Conservation (phyloP, 257 asterid genomes). For the Eucommia ulmoides region DNA sequence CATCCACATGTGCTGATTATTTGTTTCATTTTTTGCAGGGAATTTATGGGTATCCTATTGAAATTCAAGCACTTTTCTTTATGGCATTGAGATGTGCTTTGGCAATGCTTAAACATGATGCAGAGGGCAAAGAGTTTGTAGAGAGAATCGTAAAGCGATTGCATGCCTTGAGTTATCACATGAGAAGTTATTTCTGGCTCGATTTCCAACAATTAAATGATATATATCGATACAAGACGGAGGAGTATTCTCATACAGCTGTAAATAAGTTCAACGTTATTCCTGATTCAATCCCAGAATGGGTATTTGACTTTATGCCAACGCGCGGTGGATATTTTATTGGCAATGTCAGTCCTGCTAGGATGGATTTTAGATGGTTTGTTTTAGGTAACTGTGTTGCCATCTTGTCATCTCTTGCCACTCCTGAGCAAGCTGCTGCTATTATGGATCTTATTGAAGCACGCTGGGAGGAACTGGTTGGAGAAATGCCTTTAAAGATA, state of each 20-base stretch:
- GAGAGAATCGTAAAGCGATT: slow-evolving; percentile 64
- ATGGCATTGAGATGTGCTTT: slow-evolving; percentile 63
- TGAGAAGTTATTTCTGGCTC: slow-evolving; percentile 72
- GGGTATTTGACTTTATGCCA: slow-evolving; percentile 77
- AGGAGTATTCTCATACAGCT: slow-evolving; percentile 75
- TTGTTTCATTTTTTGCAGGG: slow-evolving; percentile 36
- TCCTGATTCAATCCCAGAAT: slow-evolving; percentile 70
- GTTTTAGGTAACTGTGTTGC: slow-evolving; percentile 65
- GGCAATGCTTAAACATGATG: slow-evolving; percentile 49
- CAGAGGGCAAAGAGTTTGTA: slow-evolving; percentile 49
- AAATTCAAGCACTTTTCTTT: slow-evolving; percentile 71
- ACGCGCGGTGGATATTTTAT: slow-evolving; percentile 59
- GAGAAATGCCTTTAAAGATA: slow-evolving; percentile 66
- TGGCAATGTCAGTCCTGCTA: slow-evolving; percentile 72
- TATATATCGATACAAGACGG: slow-evolving; percentile 63
- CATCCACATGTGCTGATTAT: background rate
- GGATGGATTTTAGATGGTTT: slow-evolving; percentile 80
- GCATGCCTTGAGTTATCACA: slow-evolving; percentile 66
- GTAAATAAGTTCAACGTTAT: slow-evolving; percentile 66
- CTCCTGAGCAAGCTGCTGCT: slow-evolving; percentile 61
- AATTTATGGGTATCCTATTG: slow-evolving; percentile 68
- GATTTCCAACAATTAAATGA: slow-evolving; percentile 66
- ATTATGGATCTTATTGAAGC: slow-evolving; percentile 73
- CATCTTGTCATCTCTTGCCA: slow-evolving; percentile 54
- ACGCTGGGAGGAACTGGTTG: slow-evolving; percentile 73